Base-by-base conservation (phyloP, 2,329 filamentous ascomycete genomes). In the Epichloe bromicola region DNA sequence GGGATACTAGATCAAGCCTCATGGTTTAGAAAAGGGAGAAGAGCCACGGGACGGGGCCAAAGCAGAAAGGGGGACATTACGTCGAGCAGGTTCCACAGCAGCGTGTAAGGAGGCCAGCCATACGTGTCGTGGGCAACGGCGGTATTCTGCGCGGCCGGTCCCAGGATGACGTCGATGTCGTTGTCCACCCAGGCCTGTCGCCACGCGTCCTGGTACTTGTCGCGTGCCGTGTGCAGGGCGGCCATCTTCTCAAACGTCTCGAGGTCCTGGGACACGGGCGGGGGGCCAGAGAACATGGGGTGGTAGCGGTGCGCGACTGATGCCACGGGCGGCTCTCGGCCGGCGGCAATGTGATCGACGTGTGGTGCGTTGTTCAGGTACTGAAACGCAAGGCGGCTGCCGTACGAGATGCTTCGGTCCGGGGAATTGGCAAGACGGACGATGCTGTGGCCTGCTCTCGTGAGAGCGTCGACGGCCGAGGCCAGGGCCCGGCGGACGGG, bases 51-150 rank as follows among this genome's bases (percentile, higher is more conserved):
- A 30, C 26, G 3, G 26, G 26, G 26, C 26, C 10, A n/a, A n/a
- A 11, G 17, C 2, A 19, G 12, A 14, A 17, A 38, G n/a, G 33
- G 12, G 11, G 6, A 4, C 10, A 17, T 19, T 57, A 73, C 74
- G 60, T 79, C 73, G 4, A 79, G 56, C 8, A 78, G 20, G 53
- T 80, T 82, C 59, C 69, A 69, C 33, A 79, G 53, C 17, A 70
- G 58, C 0, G 76, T 79, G 49, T 75, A 76, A 1, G 67, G 60
- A 1, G 70, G 64, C 0, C 66, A 30, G 0, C 72, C 69, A 59
- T 72, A 80, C 0, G 64, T 69, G 58, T 80, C 76, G 57, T 79
- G 74, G 17, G 63, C 64, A 1, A 74, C 70, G 0, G 78, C 75
- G 0, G 74, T 77, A 12, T 64, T 69, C 55, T 75, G 72, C 5